Evolutionary conservation across 768 basidiomycete species (phyloP).

Genomic region (Boletus rubropictus): DNA sequence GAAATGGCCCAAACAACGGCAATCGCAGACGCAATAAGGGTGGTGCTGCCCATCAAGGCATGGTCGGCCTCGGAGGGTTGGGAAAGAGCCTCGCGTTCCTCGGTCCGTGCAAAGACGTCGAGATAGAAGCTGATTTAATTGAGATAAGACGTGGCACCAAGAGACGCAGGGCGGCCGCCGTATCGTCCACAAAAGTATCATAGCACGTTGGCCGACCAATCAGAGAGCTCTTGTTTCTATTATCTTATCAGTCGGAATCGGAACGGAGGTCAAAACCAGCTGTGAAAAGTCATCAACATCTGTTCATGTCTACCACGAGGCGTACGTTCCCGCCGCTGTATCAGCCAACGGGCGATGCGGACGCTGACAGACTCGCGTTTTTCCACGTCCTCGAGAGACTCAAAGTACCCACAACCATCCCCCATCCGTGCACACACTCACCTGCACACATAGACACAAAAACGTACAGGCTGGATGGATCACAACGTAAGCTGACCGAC

Average conservation of each 20-base stretch:
- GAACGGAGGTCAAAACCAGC: conserved; percentile 15
- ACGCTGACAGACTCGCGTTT: conserved; percentile 76
- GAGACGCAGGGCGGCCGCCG: conserved; percentile 33
- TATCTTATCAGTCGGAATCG: conserved; percentile 30
- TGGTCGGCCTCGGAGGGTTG: conserved; percentile 55
- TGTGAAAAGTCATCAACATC: no score
- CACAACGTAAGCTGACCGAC: conserved; percentile 39
- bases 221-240: neutral
- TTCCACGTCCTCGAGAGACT: conserved; percentile 84
- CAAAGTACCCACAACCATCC: conserved; percentile 50
- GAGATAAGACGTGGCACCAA: conserved; percentile 78
- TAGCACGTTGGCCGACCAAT: conserved; percentile 10
- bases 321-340: conserved; percentile 62
- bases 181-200: conserved; percentile 29
- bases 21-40: conserved; percentile 45
- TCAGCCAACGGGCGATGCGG: conserved; percentile 42
- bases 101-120: conserved; percentile 54
- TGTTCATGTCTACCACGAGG: conserved; percentile 9
- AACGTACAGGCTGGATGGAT: conserved; percentile 92
- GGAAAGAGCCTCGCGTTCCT: conserved; percentile 67
- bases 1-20: conserved; percentile 36
- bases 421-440: neutral
- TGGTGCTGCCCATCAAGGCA: conserved; percentile 47
- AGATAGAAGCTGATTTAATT: conserved; percentile 69
- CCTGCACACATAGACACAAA: conserved; percentile 71